phyloP scores from a whole-genome alignment of 441 rosid genomes.

The Pelargonium fulgidum region DNA sequence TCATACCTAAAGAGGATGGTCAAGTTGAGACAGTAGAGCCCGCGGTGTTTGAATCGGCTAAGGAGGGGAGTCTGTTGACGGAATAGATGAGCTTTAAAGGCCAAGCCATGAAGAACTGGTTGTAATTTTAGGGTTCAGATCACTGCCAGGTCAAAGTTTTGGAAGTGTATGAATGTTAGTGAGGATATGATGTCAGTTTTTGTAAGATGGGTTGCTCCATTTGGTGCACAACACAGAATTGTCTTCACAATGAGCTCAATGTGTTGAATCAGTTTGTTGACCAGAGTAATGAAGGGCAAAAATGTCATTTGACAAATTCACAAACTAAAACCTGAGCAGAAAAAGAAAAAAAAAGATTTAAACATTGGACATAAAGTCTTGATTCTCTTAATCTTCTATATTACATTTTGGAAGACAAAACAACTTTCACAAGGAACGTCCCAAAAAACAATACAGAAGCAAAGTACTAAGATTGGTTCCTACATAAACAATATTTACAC shows the following conservation, averaged over 20 bases:
- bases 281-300: too few relatives aligned
- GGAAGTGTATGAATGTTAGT: conserved; percentile 11
- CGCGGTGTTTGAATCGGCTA: conserved; percentile 37
- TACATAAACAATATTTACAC: too few relatives aligned
- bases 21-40: conserved; percentile 43
- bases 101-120: conserved; percentile 5
- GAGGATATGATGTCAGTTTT: conserved; percentile 1
- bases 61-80: conserved; percentile 39
- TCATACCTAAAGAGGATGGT: conserved; percentile 66
- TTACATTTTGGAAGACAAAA: too few relatives aligned
- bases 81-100: conserved; percentile 30
- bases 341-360: too few relatives aligned
- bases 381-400: too few relatives aligned
- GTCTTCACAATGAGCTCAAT: too few relatives aligned
- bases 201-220: conserved; percentile 11
- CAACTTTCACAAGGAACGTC: too few relatives aligned
- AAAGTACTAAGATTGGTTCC: too few relatives aligned
- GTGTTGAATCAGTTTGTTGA: neutral
- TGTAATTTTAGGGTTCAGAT: conserved; percentile 11
- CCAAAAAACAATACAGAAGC: too few relatives aligned
- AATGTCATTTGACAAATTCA: too few relatives aligned
- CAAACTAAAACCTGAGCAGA: too few relatives aligned
- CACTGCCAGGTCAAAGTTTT: conserved; percentile 10
- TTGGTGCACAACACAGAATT: neutral
- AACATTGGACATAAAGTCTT: too few relatives aligned